Conservation (phyloP, 768 basidiomycete species). For the Naematelia aurantialba region DNA sequence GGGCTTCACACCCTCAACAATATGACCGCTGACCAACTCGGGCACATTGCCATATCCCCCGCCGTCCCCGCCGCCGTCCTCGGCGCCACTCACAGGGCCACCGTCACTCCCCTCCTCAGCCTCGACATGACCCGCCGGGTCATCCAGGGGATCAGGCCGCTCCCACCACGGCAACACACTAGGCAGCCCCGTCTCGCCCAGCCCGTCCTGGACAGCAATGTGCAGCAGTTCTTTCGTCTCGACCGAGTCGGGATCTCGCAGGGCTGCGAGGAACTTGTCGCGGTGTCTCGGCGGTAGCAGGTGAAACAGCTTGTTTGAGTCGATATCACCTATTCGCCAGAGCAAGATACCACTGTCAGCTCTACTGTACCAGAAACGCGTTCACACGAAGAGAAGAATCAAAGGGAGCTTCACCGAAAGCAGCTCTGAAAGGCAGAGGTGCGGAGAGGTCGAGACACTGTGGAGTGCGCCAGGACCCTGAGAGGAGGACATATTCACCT, state of each 20-base stretch:
- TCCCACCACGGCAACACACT: constrained; percentile 19
- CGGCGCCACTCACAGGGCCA: too few relatives aligned
- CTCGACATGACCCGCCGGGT: constrained; percentile 10
- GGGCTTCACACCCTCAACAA: constrained; percentile 16
- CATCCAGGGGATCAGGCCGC: constrained; percentile 4
- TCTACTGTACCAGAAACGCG: too few relatives aligned
- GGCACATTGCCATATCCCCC: constrained; percentile 20
- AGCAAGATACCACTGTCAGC: neutral
- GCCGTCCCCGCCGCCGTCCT: too few relatives aligned
- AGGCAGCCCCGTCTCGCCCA: neutral
- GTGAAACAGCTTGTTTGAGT: constrained; percentile 40
- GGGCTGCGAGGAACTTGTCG: constrained; percentile 31
- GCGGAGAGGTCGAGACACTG: too few relatives aligned
- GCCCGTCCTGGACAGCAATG: constrained; percentile 9
- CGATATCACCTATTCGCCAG: constrained; percentile 30
- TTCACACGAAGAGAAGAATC: too few relatives aligned
- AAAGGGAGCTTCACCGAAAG: too few relatives aligned
- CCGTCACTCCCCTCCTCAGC: neutral
- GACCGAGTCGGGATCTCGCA: constrained; percentile 36
- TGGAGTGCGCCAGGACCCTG: too few relatives aligned
- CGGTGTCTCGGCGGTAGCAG: constrained; percentile 37
- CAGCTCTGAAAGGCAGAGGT: too few relatives aligned
- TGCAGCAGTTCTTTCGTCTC: constrained; percentile 27
- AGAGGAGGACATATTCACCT: constrained; percentile 23
- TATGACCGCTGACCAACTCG: constrained; percentile 8